A percentile compares a stretch with the other conserved stretches of the same genome.
phyloP scores from a whole-genome alignment of 441 rosid species.

The Populus hybrid region DNA sequence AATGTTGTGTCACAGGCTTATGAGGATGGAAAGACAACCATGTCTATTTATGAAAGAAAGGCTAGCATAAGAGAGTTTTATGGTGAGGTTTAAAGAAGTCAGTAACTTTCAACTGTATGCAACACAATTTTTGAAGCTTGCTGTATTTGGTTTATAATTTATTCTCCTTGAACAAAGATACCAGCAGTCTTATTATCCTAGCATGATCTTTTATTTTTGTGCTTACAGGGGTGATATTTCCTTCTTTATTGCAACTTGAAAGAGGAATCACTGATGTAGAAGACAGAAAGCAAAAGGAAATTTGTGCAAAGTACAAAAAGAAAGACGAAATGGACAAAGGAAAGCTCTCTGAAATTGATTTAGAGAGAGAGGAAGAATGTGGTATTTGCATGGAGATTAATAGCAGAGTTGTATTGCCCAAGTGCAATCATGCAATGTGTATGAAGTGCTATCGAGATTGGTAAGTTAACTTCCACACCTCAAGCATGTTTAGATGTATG shows the following conservation, averaged over 20 bases:
- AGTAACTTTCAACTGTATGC: neutral
- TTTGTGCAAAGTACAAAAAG: constrained; percentile 43
- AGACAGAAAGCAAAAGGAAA: constrained; percentile 38
- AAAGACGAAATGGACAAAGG: constrained; percentile 53
- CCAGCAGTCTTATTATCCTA: neutral
- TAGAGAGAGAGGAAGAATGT: constrained; percentile 60
- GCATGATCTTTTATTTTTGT: constrained; percentile 10
- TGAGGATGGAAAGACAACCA: constrained; percentile 54
- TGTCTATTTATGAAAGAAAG: constrained; percentile 72
- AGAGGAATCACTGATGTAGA: constrained; percentile 45
- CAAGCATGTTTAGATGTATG: neutral
- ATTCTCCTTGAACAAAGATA: neutral
- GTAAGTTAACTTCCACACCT: constrained; percentile 27
- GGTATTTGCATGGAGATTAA: constrained; percentile 93
- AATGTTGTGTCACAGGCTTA: constrained; percentile 52
- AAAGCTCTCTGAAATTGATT: constrained; percentile 58
- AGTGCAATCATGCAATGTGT: constrained; percentile 90
- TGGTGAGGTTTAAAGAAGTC: constrained; percentile 20
- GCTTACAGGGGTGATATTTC: constrained; percentile 74
- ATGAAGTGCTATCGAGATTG: constrained; percentile 87
- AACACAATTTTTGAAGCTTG: too few species aligned
- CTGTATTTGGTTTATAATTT: neutral
- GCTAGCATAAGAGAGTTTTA: constrained; percentile 87
- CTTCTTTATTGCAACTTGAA: constrained; percentile 74
- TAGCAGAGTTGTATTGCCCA: constrained; percentile 82